These are phyloP conservation scores for Hansenula anomala DNA, from an alignment of 1,139 yeast species.

Conservation along the genomic window DNA sequence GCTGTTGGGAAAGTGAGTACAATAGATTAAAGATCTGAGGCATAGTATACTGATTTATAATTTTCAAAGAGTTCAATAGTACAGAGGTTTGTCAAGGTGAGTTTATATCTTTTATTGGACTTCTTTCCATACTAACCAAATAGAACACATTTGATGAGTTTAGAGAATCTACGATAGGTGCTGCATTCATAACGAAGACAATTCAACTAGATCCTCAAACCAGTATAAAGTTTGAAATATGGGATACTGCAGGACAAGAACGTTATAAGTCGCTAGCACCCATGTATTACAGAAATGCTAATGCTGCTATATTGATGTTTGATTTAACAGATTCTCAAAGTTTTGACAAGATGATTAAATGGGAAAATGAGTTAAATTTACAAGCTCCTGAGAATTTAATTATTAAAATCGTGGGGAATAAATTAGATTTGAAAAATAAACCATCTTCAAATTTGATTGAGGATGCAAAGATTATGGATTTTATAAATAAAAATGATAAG, in stretches of 20 bases:
- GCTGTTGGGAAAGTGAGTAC: constrained; percentile 1
- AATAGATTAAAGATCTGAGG: neutral
- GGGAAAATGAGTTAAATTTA: constrained; percentile 81
- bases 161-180: constrained; percentile 67
- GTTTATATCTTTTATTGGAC: neutral
- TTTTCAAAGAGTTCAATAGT: constrained; percentile 60
- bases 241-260: constrained; percentile 97
- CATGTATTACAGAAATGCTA: constrained; percentile 86
- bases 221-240: constrained; percentile 68
- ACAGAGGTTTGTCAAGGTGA: constrained; percentile 49
- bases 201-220: constrained; percentile 45
- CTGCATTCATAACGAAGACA: constrained; percentile 64
- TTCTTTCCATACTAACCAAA: neutral
- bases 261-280: constrained; percentile 87
- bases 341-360: constrained; percentile 73
- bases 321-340: constrained; percentile 37
- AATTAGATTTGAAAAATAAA: constrained; percentile 50
- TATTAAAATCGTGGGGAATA: constrained; percentile 70
- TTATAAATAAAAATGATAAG: constrained; percentile 21
- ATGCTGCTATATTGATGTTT: constrained; percentile 84
- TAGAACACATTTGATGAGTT: constrained; percentile 51
- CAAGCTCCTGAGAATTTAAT: constrained; percentile 70
- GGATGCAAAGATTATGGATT: constrained; percentile 25
- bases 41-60: no score
- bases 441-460: constrained; percentile 21